Conservation (phyloP, 768 basidiomycete species). For the Thelephora ganbajun region DNA sequence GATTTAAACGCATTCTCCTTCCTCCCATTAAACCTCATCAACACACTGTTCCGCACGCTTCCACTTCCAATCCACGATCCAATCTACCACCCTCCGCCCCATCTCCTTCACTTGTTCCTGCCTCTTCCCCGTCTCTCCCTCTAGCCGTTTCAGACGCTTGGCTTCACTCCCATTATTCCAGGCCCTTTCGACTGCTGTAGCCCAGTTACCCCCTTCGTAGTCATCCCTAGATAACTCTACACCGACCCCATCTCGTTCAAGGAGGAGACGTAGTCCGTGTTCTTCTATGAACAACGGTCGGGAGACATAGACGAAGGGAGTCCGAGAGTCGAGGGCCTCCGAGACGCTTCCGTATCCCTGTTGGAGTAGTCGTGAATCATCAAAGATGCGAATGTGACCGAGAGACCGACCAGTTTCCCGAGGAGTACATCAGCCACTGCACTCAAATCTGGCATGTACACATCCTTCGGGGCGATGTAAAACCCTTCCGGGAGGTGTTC, state of each 20-base stretch:
- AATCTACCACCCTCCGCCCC: conserved; percentile 34
- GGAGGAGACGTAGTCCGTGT: conserved; percentile 53
- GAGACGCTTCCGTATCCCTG: conserved; percentile 76
- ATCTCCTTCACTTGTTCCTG: conserved; percentile 29
- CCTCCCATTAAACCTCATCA: too few relatives aligned
- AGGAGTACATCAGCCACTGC: conserved; percentile 62
- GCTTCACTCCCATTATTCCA: conserved; percentile 30
- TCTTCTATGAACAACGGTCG: conserved; percentile 74
- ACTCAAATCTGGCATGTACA: conserved; percentile 76
- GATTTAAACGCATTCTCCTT: too few relatives aligned
- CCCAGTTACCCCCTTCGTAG: conserved; percentile 70
- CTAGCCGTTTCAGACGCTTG: conserved; percentile 33
- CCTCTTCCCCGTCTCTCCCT: conserved; percentile 28
- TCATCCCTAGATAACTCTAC: conserved; percentile 48
- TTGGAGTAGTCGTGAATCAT: neutral
- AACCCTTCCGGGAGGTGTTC: conserved; percentile 48
- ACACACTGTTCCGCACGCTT: too few relatives aligned
- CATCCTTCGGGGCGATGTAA: conserved; percentile 61
- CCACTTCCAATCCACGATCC: conserved; percentile 26
- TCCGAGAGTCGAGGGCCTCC: conserved; percentile 63
- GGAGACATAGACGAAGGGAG: conserved; percentile 71
- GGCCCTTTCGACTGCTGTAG: conserved; percentile 42
- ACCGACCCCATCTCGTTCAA: conserved; percentile 51
- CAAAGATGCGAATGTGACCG: neutral
- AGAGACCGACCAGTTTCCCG: conserved; percentile 54